Base-by-base conservation (phyloP, 306 rosid genomes). In the Cicer chorassanicum region DNA sequence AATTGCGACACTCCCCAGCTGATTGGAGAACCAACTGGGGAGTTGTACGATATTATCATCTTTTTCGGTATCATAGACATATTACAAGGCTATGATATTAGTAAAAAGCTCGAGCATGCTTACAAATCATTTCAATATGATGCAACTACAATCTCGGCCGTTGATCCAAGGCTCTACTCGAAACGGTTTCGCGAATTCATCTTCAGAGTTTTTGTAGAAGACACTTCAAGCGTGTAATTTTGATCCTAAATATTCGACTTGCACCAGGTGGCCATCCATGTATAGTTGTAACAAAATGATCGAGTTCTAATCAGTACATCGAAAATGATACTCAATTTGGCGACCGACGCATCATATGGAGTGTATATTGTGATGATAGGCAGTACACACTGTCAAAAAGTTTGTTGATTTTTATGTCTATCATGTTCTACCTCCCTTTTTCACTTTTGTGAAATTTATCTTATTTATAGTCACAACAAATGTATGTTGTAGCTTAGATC, bases 91-190 rank as follows among this genome's bases (percentile, higher is more conserved):
- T 94, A 94, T 73, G 98, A 94, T 53, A 92, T 94, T 59, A 92
- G 95, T 86, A 94, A 94, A 79, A 94, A 85, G 88, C 92, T 94
- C 14, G 99, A 94, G 84, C 99, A 94, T 83, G 99, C 97, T 1
- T 92, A 90, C 90, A 94, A 94, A 79, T 92, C 99, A 29, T 39
- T 94, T 78, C 99, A 94, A 24, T 90, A 84, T 34, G 99, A 92
- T 44, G 82, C 96, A 45, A 86, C 97, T 1, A 82, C 93, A 41
- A 94, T 94, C 77, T 94, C 99, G 5, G 96, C 99, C 4, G 97
- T 94, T 39, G 99, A 94, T 90, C 99, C 99, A 9, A 94, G 90
- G 84, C 96, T 81, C 69, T 94, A 94, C 84, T 90, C 99, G 0
- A 92, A 67, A 82, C 95, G 99, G 3, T 94, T 94, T 79, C 97